Conservation (phyloP, 2,329 filamentous ascomycete species). For the Neonectria punicea region DNA sequence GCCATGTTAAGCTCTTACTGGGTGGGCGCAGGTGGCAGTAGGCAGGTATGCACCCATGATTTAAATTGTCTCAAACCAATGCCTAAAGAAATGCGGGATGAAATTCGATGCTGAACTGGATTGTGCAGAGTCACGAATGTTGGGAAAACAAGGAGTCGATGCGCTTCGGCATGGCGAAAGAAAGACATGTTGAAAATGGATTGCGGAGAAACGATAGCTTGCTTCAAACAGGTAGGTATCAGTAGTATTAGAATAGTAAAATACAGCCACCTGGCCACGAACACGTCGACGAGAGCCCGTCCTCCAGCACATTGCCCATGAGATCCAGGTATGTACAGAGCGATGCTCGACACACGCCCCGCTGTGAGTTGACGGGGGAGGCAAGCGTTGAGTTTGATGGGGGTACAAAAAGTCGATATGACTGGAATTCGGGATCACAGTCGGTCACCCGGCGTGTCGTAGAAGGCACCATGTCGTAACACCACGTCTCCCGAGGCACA, state of each 20-base stretch:
- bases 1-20: neutral
- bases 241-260: constrained; percentile 50
- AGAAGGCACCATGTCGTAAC: constrained; percentile 41
- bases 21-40: neutral
- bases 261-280: constrained; percentile 43
- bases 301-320: constrained; percentile 44
- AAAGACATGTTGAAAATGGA: neutral
- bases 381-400: constrained; percentile 21
- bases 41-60: neutral
- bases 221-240: constrained; percentile 48
- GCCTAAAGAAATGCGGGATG: neutral
- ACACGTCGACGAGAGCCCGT: constrained; percentile 46
- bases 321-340: constrained; percentile 43
- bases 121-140: neutral
- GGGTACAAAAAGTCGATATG: constrained; percentile 38
- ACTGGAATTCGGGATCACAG: constrained; percentile 44
- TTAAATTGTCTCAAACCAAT: neutral
- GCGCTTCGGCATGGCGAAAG: neutral
- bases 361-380: constrained; percentile 32
- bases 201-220: constrained; percentile 28
- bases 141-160: neutral
- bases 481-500: constrained; percentile 36
- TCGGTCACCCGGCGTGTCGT: constrained; percentile 45
- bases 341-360: constrained; percentile 28
- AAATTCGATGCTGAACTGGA: neutral